Base-by-base conservation (phyloP, 345 rosid species). In the Dipteronia sinensis region DNA sequence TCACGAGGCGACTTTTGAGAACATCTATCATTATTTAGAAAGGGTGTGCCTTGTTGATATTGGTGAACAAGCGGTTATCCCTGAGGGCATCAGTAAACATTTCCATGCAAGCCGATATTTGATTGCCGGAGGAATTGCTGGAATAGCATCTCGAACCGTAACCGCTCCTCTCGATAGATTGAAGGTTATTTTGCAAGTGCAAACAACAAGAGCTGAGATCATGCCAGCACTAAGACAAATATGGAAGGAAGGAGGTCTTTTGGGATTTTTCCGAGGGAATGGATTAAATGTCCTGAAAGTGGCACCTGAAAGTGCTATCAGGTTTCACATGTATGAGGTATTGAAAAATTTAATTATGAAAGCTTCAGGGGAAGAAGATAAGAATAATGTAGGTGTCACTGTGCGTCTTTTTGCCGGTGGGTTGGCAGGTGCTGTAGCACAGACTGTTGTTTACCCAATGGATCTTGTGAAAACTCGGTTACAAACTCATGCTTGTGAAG, bases 381-480 rank as follows among this genome's bases (percentile, higher is more conserved):
- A 85, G 83, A 83, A 67, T 49, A 93, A 85, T 68, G 83, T 91
- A 34, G 92, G 97, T 76, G 77, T 91, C 68, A 34, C 79, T 3
- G 97, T 88, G 78, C 88, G 94, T 19, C 94, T 92, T 65, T 77
- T 90, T 53, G 89, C 97, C 12, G 97, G 98, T 63, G 98, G 98
- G 59, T 81, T 86, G 85, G 98, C 98, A 38, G 98, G 98, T 80
- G 98, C 98, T 71, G 88, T 94, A 66, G 94, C 98, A 71, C 98
- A 94, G 76, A 84, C 97, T 73, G 85, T 92, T 40, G 89, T 94
- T 75, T 94, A 94, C 78, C 98, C 98, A 0, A 70, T 94, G 83
- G 98, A 92, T 87, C 98, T 94, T 78, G 96, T 92, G 69, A 94
- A 94, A 90, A 94, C 98, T 70, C 85, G 98, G 76, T 88, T 94